phyloP scores from a whole-genome alignment of 2,329 filamentous ascomycete genomes.

The Colletotrichum spaethianum region DNA sequence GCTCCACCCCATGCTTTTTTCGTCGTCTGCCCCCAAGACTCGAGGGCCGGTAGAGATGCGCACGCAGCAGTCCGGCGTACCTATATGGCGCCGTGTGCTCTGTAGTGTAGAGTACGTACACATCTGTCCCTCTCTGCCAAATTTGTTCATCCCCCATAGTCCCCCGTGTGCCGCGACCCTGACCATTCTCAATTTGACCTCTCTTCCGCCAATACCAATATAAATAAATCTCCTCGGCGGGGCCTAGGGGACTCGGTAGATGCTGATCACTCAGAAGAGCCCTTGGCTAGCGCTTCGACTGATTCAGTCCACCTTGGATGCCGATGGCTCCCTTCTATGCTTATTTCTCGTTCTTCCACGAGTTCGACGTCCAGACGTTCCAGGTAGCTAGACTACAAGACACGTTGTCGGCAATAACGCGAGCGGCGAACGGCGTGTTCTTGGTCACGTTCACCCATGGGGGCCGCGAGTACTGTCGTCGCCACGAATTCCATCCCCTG shows the following conservation, averaged over 20 bases:
- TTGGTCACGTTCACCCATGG: neutral
- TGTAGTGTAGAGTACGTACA: neutral
- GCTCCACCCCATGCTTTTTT: conserved; percentile 7
- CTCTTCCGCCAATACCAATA: conserved; percentile 34
- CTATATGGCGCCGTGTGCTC: conserved; percentile 21
- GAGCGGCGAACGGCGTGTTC: neutral
- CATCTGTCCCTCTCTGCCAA: neutral
- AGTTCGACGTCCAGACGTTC: neutral
- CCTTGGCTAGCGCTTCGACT: conserved; percentile 24
- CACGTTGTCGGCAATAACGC: conserved; percentile 1
- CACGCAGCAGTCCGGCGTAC: neutral
- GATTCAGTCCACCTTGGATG: conserved; percentile 32
- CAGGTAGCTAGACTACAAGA: neutral
- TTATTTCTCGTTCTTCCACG: neutral
- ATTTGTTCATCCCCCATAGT: conserved; percentile 23
- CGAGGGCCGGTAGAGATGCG: neutral
- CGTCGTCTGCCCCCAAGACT: neutral
- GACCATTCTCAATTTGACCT: conserved; percentile 14
- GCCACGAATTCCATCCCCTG: neutral
- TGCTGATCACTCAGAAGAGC: conserved; percentile 36
- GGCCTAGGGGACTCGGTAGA: conserved; percentile 30
- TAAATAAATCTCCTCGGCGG: conserved; percentile 38
- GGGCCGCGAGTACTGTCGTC: conserved; percentile 1
- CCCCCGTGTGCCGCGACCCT: conserved; percentile 30
- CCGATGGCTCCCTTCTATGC: conserved; percentile 11